Evolutionary conservation across 176 grass and related monocot genomes (phyloP), one percentile per base, ranked within the genome.

Genomic region (Carex kokanica): DNA sequence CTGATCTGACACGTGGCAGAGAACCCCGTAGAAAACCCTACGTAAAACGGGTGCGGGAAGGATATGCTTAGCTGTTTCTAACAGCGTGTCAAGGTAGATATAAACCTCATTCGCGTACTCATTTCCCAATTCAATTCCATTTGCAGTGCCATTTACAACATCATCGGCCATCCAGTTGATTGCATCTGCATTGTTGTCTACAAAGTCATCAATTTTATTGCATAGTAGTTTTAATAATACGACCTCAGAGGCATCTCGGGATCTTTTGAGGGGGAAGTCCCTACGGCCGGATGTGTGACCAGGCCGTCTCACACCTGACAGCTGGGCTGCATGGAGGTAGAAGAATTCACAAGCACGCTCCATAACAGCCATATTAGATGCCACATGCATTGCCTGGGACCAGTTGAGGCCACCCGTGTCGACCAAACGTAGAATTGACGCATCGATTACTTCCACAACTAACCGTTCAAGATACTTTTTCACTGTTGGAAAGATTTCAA

Each of bases 261-360:
- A 95, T 77, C 83, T 90, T 80, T 86, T 83, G 69, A 95, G 86
- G 47, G 91, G 91, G 78, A 99, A 99, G 4, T 99, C 97, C 38
- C 83, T 92, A 53, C 88, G 88, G 18, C 89, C 88, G 79, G 84
- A 88, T 84, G 91, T 91, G 38, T 92, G 93, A 11, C 86, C 91
- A 55, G 90, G 92, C 36, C 90, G 45, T 1, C 93, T 91, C 68
- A 99, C 89, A 79, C 93, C 97, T 71, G 93, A 99, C 41, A 90
- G 83, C 86, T 93, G 91, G 0, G 97, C 97, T 31, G 97, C 97
- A 82, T 95, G 97, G 31, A 91, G 85, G 78, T 86, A 93, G 81
- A 99, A 99, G 64, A 95, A 99, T 53, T 92, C 91, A 4, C 97
- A 99, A 61, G 97, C 97, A 83, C 97, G 91, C 84, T 99, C 97